Percentiles rank a stretch among this genome's conserved stretches.
These are phyloP conservation scores for Ustilago xerochloae DNA, from an alignment of 1,284 basidiomycete species.

Conservation along the genomic window DNA sequence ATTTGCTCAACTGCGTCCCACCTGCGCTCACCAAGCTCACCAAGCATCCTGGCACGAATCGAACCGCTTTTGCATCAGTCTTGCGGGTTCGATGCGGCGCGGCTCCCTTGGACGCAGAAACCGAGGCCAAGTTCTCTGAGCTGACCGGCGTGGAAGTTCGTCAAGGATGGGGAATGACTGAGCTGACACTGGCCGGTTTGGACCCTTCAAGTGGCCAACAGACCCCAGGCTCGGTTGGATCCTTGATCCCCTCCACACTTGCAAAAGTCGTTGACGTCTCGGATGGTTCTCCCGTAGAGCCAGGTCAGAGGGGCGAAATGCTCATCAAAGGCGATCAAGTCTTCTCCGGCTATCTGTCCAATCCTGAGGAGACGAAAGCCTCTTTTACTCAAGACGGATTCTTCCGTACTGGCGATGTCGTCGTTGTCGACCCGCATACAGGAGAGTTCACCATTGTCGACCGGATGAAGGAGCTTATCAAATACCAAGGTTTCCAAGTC, in stretches of 20 bases:
- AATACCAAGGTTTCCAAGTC: slow-evolving; percentile 66
- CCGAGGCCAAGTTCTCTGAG: slow-evolving; percentile 21
- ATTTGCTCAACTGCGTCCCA: slow-evolving; percentile 36
- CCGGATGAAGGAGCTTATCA: slow-evolving; percentile 64
- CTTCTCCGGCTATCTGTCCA: slow-evolving; percentile 42
- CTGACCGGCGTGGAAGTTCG: slow-evolving; percentile 35
- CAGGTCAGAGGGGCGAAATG: slow-evolving; percentile 46
- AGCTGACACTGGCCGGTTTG: slow-evolving; percentile 45
- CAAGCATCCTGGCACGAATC: slow-evolving; percentile 22
- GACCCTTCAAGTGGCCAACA: slow-evolving; percentile 25
- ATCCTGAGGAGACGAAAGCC: slow-evolving; percentile 71
- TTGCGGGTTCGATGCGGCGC: slow-evolving; percentile 33
- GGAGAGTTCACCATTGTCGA: slow-evolving; percentile 60
- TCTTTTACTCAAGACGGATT: slow-evolving; percentile 73
- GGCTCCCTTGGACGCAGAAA: slow-evolving; percentile 43
- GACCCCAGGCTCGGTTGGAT: slow-evolving; percentile 38
- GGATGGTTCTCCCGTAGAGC: slow-evolving; percentile 20
- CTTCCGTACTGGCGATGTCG: slow-evolving; percentile 64
- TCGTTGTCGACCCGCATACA: slow-evolving; percentile 30
- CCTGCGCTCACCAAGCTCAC: slow-evolving; percentile 37
- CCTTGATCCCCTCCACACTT: slow-evolving; percentile 32
- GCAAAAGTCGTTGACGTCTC: slow-evolving; percentile 39
- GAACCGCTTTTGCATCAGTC: slow-evolving; percentile 21
- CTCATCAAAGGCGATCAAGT: slow-evolving; percentile 46
- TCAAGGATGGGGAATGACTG: slow-evolving; percentile 57